Conservation (phyloP, 1,284 basidiomycete genomes). For the Fomes fomentarius region DNA sequence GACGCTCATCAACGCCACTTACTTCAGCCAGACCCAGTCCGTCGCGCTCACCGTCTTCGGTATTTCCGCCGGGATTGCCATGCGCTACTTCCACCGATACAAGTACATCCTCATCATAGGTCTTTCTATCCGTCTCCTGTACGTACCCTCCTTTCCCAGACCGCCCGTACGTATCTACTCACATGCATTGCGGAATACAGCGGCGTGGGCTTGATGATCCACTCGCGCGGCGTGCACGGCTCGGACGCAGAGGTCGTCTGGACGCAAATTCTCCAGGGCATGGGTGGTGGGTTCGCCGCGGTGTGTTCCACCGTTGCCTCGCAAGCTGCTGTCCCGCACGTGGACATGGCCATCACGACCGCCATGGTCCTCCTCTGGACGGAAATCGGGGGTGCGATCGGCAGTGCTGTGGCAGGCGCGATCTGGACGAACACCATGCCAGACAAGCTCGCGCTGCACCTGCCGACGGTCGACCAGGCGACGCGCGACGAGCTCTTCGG, state of each 20-base stretch:
- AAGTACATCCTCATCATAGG: constrained; percentile 70
- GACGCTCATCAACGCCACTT: constrained; percentile 53
- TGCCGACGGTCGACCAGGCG: constrained; percentile 46
- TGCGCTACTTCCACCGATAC: constrained; percentile 59
- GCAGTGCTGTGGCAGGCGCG: constrained; percentile 67
- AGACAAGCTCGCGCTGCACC: constrained; percentile 51
- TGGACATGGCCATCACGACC: constrained; percentile 81
- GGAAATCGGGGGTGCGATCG: constrained; percentile 77
- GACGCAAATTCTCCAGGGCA: constrained; percentile 77
- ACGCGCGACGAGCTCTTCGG: constrained; percentile 49
- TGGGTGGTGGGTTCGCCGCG: constrained; percentile 80
- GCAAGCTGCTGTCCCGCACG: constrained; percentile 77
- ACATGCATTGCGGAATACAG: constrained; percentile 27
- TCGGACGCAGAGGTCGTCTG: constrained; percentile 64
- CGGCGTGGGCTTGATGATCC: constrained; percentile 76
- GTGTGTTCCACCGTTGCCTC: constrained; percentile 74
- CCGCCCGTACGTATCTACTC: too few relatives aligned
- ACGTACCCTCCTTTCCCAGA: background rate
- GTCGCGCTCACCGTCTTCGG: constrained; percentile 69
- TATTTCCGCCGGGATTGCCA: constrained; percentile 58
- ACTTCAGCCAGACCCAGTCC: constrained; percentile 59
- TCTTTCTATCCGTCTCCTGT: constrained; percentile 65
- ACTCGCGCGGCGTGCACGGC: constrained; percentile 65
- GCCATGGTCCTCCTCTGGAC: constrained; percentile 81
- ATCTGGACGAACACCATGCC: constrained; percentile 70